Evolutionary conservation across 768 basidiomycete genomes (phyloP).

Genomic region (Boletus pseudo-olivaceus): DNA sequence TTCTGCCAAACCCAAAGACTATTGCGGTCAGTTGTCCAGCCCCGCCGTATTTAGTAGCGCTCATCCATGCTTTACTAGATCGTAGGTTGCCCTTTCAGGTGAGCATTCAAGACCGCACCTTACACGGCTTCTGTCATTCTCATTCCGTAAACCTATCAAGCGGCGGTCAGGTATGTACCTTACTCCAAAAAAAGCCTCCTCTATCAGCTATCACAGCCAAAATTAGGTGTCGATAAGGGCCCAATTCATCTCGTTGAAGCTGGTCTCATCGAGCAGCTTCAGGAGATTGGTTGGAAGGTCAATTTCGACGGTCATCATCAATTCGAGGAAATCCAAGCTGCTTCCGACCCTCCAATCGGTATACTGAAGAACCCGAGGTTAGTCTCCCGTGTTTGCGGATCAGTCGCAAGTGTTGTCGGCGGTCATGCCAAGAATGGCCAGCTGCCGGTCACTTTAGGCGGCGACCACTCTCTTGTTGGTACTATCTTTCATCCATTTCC

Average conservation of each 20-base stretch:
- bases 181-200: conserved; percentile 5
- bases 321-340: conserved; percentile 69
- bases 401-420: conserved; percentile 75
- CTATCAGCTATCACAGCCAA: conserved; percentile 45
- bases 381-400: conserved; percentile 78
- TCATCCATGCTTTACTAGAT: conserved; percentile 47
- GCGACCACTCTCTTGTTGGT: conserved; percentile 90
- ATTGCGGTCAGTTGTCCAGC: conserved; percentile 62
- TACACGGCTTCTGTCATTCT: neutral
- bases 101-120: conserved; percentile 24
- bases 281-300: conserved; percentile 83
- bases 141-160: conserved; percentile 18
- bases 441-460: conserved; percentile 88
- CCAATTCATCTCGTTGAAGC: conserved; percentile 88
- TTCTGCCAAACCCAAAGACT: conserved; percentile 60
- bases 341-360: conserved; percentile 65
- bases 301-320: conserved; percentile 87
- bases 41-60: neutral
- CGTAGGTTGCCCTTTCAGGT: conserved; percentile 96
- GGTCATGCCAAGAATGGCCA: conserved; percentile 72
- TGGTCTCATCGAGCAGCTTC: conserved; percentile 75
- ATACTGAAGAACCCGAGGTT: conserved; percentile 87
- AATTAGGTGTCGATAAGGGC: conserved; percentile 78
- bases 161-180: conserved; percentile 31
- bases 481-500: conserved; percentile 1